Base-by-base conservation (phyloP, 306 rosid species). In the Dalbergia cochinchinensis region DNA sequence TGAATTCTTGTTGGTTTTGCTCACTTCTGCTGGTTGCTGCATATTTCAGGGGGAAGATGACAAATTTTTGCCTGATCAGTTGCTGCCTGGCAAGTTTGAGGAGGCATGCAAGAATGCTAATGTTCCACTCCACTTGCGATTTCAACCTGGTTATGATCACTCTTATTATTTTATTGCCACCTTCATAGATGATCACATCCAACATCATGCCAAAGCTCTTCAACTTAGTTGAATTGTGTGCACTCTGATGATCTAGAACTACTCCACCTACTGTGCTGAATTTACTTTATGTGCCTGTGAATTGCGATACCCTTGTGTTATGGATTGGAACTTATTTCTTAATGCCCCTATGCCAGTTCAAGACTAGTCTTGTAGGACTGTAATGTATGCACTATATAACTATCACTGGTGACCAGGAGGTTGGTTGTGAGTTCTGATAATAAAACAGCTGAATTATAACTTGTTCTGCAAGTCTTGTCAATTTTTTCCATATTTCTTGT, bases 181-280 rank as follows among this genome's bases (percentile, higher is more conserved):
- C 80, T 92, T 94, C 91, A 87, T 94, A 16, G 97, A 92, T 11
- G 99, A 94, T 86, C 99, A 92, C 89, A 91, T 95, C 80, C 83
- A 57, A 20, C 97, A 92, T 90, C 98, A 92, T 79, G 94, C 92
- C 86, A 97, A 95, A 85, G 97, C 96, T 73, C 95, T 94, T 82
- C 82, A 84, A 57, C 89, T 83, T 58, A 76, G 78, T 33, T 89
- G 91, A 87, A 60, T 71, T 66, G 76, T 85, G 63, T 68, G 65
- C 77, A 34, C 69, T 77, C 10, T 83, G 41, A 80, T 31, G 65
- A 75, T 71, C 60, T 67, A 22, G 73, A 76, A 73, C 73, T 50
- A 48, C 60, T 73, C 37, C 57, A 80, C 31, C 22, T 11, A 63
- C 63, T 74, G n/a, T 22, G 22, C 80, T 57, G 64, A 39, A 48